Percentiles rank a stretch among this genome's conserved stretches.
These are phyloP conservation scores for Pyrenophora seminiperda DNA, from an alignment of 2,329 filamentous ascomycete genomes.

Conservation along the genomic window DNA sequence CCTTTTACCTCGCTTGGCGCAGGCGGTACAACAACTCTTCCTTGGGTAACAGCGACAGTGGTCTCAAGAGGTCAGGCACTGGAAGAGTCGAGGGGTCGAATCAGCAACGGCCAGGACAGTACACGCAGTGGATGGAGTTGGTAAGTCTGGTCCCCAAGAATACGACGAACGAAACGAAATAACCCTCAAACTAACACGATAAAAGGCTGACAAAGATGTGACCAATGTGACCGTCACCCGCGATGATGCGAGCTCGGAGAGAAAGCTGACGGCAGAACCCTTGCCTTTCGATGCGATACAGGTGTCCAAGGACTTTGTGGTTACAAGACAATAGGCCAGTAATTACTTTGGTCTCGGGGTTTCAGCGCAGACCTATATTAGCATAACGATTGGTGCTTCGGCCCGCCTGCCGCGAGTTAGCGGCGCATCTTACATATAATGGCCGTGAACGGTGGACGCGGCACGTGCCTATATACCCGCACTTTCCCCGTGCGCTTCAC, in stretches of 20 bases:
- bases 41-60: constrained; percentile 9
- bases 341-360: neutral
- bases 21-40: constrained; percentile 23
- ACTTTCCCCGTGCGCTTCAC: neutral
- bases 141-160: constrained; percentile 9
- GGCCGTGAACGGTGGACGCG: too few species aligned
- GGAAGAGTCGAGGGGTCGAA: constrained; percentile 9
- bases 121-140: constrained; percentile 31
- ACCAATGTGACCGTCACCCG: constrained; percentile 18
- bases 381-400: neutral
- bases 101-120: constrained; percentile 16
- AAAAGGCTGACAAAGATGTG: constrained; percentile 26
- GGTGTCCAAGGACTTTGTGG: constrained; percentile 23
- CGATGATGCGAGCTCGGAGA: constrained; percentile 29
- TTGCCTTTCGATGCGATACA: constrained; percentile 21
- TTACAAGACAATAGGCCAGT: constrained; percentile 14
- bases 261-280: constrained; percentile 21
- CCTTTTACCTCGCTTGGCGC: constrained; percentile 28
- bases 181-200: constrained; percentile 10
- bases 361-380: neutral
- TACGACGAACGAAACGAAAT: too few species aligned
- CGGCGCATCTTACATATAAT: too few species aligned
- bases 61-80: constrained; percentile 11
- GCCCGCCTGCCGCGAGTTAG: too few species aligned
- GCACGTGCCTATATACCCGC: too few species aligned